Base-by-base conservation (phyloP, 1,284 basidiomycete species). In the Xerocomus amazonicus region DNA sequence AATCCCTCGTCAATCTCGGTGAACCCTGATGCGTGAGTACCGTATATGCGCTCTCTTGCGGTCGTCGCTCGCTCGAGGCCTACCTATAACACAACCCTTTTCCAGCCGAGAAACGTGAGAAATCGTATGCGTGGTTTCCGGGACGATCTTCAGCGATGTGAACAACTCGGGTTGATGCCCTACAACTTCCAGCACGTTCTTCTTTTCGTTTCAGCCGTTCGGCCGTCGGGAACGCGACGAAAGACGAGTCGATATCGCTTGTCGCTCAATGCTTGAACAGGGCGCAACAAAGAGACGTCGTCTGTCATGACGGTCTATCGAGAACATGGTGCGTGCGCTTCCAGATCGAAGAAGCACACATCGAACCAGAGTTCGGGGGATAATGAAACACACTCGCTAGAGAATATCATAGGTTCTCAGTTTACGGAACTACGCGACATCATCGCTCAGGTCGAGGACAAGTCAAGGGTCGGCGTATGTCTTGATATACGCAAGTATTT, bases 1-100 rank as follows among this genome's bases (percentile, higher is more conserved):
- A 94, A 94, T 61, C 74, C 62, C 76, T 95, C 28, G 80, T 93
- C 51, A 94, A 94, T 61, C 74, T 94, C 0, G 91, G 84, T 6
- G n/a, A 92, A 93, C 59, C 86, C 87, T 0, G 87, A 92, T 55
- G 58, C 58, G 87, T 89, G 49, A 23, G 19, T 4, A 23, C 19
- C 19, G 19, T 23, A 23, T 23, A 23, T 51, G 84, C 69, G 10
- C 4, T 27, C 12, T 28, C 12, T 23, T 23, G 19, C 19, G 19
- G 19, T 23, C 19, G 19, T 23, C 19, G 19, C 19, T 23, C 19
- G 19, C 19, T 23, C 19, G 19, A 4, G 19, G n/a, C n/a, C n/a
- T n/a, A n/a, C n/a, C n/a, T n/a, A n/a, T n/a, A n/a, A n/a, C n/a
- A n/a, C n/a, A n/a, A 23, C 19, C 19, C 19, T 4, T 10, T 53